phyloP scores from a whole-genome alignment of 1,284 basidiomycete species.

The Cryptococcus floricola region DNA sequence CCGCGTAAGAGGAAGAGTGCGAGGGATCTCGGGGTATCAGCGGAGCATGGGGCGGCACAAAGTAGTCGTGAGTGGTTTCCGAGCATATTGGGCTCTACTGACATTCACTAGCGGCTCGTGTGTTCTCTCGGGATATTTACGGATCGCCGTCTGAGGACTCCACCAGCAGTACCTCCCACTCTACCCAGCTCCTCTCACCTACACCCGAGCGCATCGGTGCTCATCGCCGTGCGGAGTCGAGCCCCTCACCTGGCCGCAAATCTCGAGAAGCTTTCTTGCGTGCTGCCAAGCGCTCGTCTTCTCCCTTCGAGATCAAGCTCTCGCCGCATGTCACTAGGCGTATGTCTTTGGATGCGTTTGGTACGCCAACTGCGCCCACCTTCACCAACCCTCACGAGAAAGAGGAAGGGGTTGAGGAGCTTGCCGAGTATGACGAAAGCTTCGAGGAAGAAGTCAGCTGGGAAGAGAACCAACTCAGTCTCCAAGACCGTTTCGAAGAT shows the following conservation, averaged over 20 bases:
- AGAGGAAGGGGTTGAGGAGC: slow-evolving; percentile 6
- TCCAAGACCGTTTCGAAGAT: background rate
- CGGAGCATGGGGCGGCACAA: slow-evolving; percentile 22
- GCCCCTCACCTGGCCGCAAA: slow-evolving; percentile 12
- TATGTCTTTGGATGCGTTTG: slow-evolving; percentile 37
- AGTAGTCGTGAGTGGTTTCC: slow-evolving; percentile 14
- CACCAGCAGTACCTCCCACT: background rate
- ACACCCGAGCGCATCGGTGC: background rate
- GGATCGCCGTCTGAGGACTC: slow-evolving; percentile 2
- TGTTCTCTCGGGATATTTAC: slow-evolving; percentile 36
- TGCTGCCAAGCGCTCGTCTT: slow-evolving; percentile 25
- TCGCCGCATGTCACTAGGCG: slow-evolving; percentile 32
- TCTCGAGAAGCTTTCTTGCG: slow-evolving; percentile 4
- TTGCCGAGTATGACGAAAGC: slow-evolving; percentile 4
- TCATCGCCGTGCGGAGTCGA: slow-evolving; percentile 13
- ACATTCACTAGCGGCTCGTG: slow-evolving; percentile 17
- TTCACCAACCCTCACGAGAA: slow-evolving; percentile 1
- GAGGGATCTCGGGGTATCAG: slow-evolving; percentile 14
- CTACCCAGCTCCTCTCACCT: background rate
- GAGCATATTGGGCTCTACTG: no score
- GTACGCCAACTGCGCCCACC: slow-evolving; percentile 13
- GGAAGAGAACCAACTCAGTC: background rate
- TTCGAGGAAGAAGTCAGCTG: background rate
- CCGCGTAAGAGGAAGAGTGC: slow-evolving; percentile 25
- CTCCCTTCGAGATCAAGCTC: slow-evolving; percentile 38